phyloP scores from a whole-genome alignment of 768 basidiomycete species.

The Suillus fuscotomentosus region DNA sequence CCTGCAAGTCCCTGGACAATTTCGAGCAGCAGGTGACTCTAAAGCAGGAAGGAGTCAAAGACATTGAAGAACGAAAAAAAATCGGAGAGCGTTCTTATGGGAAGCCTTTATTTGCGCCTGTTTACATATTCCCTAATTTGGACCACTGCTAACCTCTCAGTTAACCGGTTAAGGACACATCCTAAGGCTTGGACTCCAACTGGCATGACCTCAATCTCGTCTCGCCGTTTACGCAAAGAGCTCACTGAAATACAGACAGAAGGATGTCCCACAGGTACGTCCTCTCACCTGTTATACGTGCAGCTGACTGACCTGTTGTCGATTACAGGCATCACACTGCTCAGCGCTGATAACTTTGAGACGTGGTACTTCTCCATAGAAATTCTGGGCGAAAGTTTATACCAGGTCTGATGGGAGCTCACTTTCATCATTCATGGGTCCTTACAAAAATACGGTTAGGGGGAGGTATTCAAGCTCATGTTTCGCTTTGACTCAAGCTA shows the following conservation, averaged over 20 bases:
- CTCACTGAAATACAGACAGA: conserved; percentile 63
- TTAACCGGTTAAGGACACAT: conserved; percentile 1
- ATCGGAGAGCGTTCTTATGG: conserved; percentile 24
- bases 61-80: conserved; percentile 30
- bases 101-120: conserved; percentile 33
- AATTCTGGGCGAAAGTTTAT: conserved; percentile 81
- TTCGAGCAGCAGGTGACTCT: conserved; percentile 67
- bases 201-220: conserved; percentile 60
- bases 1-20: conserved; percentile 47
- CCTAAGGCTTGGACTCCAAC: conserved; percentile 16
- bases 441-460: conserved; percentile 39
- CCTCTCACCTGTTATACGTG: background rate
- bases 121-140: conserved; percentile 26
- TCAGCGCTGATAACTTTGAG: conserved; percentile 74
- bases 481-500: conserved; percentile 82
- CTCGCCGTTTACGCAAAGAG: conserved; percentile 69
- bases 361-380: conserved; percentile 80
- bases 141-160: conserved; percentile 5
- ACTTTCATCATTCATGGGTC: conserved; percentile 3
- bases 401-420: conserved; percentile 47
- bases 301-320: background rate
- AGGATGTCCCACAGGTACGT: conserved; percentile 62
- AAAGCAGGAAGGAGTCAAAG: conserved; percentile 50
- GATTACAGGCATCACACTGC: conserved; percentile 62
- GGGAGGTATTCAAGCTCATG: conserved; percentile 72